These are phyloP conservation scores for Candida lessepsii DNA, from an alignment of 805 yeast genomes.

Conservation along the genomic window DNA sequence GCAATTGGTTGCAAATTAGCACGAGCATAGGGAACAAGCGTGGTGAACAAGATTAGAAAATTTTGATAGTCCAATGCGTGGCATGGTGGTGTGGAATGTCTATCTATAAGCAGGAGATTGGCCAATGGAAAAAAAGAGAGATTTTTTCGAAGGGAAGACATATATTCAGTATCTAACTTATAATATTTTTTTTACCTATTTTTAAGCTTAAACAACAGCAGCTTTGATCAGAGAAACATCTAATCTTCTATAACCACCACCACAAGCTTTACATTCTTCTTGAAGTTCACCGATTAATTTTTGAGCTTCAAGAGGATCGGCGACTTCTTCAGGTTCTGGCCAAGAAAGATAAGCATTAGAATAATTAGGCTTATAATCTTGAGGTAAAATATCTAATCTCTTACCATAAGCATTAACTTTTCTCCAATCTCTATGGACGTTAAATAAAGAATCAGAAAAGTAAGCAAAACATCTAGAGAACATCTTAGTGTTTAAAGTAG, in stretches of 20 bases:
- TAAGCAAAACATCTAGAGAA: slow-evolving; percentile 56
- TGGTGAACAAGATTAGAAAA: too few species aligned
- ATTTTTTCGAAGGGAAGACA: too few species aligned
- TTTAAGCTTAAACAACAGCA: too few species aligned
- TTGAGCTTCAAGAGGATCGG: slow-evolving; percentile 44
- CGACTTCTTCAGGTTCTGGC: slow-evolving; percentile 48
- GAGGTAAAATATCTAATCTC: slow-evolving; percentile 50
- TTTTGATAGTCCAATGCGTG: too few species aligned
- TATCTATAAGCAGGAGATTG: too few species aligned
- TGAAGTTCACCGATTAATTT: slow-evolving; percentile 47
- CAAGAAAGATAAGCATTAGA: slow-evolving; percentile 50
- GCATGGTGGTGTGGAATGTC: too few species aligned
- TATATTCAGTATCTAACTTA: too few species aligned
- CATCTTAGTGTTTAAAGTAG: slow-evolving; percentile 41
- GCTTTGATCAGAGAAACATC: background rate
- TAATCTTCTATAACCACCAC: slow-evolving; percentile 51
- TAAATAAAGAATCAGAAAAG: slow-evolving; percentile 50
- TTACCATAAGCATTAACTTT: slow-evolving; percentile 57
- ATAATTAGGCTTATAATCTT: slow-evolving; percentile 50
- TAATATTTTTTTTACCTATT: background rate
- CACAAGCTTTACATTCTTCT: slow-evolving; percentile 44
- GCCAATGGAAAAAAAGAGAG: too few species aligned
- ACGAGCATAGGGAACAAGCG: too few species aligned
- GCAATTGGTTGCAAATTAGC: too few species aligned
- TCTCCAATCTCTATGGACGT: slow-evolving; percentile 56